Percentiles rank a stretch among this genome's conserved stretches.
Evolutionary conservation across 768 basidiomycete genomes (phyloP).

Genomic region (Rhodosporidiobolus odoratus): DNA sequence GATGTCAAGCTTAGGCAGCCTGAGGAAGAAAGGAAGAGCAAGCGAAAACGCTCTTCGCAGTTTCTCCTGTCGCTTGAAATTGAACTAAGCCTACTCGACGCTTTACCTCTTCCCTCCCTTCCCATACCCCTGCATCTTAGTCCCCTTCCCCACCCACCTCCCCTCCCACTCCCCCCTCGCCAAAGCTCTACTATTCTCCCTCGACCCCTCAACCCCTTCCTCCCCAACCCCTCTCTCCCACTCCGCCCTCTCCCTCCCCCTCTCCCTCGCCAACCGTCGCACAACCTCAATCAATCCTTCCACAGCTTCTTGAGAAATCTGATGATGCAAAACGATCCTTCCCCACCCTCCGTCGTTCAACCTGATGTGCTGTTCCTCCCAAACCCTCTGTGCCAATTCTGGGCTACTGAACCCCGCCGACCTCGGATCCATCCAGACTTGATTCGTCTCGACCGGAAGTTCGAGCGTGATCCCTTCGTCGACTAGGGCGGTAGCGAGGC

Average conservation of each 20-base stretch:
- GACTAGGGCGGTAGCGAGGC: constrained; percentile 65
- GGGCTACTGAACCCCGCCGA: constrained; percentile 64
- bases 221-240: background rate
- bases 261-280: constrained; percentile 49
- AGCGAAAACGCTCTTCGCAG: background rate
- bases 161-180: constrained; percentile 6
- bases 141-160: background rate
- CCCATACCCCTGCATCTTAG: background rate
- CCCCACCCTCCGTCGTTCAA: constrained; percentile 64
- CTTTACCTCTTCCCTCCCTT: no score
- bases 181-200: background rate
- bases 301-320: constrained; percentile 68
- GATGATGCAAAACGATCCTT: constrained; percentile 77
- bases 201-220: background rate
- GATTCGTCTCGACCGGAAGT: constrained; percentile 53
- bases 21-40: no score
- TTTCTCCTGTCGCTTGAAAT: background rate
- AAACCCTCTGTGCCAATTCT: constrained; percentile 58
- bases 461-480: constrained; percentile 60
- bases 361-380: constrained; percentile 20
- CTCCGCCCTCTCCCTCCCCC: background rate
- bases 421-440: constrained; percentile 61
- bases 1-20: no score
- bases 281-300: constrained; percentile 70
- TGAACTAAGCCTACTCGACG: background rate